phyloP scores from a whole-genome alignment of 176 grass and related monocot genomes.

The Aegilops umbellulata region DNA sequence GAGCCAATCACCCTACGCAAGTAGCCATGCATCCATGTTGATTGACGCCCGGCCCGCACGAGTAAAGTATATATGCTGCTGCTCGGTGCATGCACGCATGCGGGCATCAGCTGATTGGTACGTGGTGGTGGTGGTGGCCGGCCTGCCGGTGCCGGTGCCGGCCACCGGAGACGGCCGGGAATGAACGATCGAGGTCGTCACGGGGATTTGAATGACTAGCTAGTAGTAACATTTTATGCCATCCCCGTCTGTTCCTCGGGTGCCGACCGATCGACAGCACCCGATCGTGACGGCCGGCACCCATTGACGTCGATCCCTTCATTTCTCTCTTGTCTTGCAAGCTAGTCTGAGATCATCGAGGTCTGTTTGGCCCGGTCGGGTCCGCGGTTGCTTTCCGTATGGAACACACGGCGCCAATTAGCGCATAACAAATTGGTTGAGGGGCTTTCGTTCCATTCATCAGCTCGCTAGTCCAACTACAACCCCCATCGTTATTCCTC shows the following conservation, averaged over 20 bases:
- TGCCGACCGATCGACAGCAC: conserved; percentile 50
- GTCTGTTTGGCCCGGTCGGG: background rate
- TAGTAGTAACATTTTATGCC: conserved; percentile 2
- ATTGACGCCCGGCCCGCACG: background rate
- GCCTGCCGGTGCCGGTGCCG: too few relatives aligned
- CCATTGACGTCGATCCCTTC: background rate
- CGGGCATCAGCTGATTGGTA: background rate
- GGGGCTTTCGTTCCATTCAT: too few relatives aligned
- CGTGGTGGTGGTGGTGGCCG: too few relatives aligned
- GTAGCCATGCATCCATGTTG: background rate
- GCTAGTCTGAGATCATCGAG: background rate
- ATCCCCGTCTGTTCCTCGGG: conserved; percentile 38
- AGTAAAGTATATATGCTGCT: background rate
- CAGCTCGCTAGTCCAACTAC: conserved; percentile 13
- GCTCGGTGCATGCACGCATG: background rate
- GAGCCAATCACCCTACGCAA: background rate
- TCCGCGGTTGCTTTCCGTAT: conserved; percentile 45
- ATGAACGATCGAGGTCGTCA: too few relatives aligned
- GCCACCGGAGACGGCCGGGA: too few relatives aligned
- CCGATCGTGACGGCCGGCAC: conserved; percentile 9
- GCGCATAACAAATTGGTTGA: conserved; percentile 10
- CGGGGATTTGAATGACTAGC: too few relatives aligned
- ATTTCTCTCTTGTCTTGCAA: too few relatives aligned
- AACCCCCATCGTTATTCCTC: background rate
- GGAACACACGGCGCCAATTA: conserved; percentile 22